These are phyloP conservation scores for Pyrenula massariospora DNA, from an alignment of 495 filamentous ascomycete species.

Conservation along the genomic window DNA sequence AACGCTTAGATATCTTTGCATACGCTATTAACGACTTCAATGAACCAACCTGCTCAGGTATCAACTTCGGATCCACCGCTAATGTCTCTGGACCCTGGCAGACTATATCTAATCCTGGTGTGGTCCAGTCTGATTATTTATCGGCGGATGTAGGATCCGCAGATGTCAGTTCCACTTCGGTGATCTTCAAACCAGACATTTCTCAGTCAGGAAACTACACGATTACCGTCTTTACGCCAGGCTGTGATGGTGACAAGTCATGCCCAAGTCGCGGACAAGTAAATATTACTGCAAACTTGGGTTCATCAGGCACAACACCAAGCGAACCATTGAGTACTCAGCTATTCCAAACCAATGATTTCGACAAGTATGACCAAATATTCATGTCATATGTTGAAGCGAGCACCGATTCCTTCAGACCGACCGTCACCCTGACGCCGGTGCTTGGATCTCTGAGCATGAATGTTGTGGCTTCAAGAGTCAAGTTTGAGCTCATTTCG, in stretches of 20 bases:
- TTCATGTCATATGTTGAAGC: slow-evolving; percentile 77
- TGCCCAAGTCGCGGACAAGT: slow-evolving; percentile 67
- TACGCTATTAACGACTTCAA: slow-evolving; percentile 84
- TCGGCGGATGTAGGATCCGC: slow-evolving; percentile 49
- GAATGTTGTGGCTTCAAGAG: slow-evolving; percentile 73
- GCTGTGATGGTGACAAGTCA: slow-evolving; percentile 67
- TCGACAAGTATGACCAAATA: slow-evolving; percentile 88
- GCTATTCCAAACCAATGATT: slow-evolving; percentile 81
- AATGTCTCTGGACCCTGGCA: slow-evolving; percentile 65
- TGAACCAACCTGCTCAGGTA: slow-evolving; percentile 67
- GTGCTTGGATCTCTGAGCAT: slow-evolving; percentile 52
- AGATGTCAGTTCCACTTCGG: slow-evolving; percentile 40
- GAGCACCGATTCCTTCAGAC: slow-evolving; percentile 60
- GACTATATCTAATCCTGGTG: slow-evolving; percentile 37
- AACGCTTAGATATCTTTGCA: slow-evolving; percentile 65
- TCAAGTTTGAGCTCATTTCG: slow-evolving; percentile 62
- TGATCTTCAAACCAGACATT: slow-evolving; percentile 75
- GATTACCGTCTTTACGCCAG: slow-evolving; percentile 81
- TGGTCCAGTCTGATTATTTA: slow-evolving; percentile 64
- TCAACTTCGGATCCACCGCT: slow-evolving; percentile 50
- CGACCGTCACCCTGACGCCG: slow-evolving; percentile 69
- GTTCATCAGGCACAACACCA: slow-evolving; percentile 28
- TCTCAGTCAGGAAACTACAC: slow-evolving; percentile 82
- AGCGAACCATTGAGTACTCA: slow-evolving; percentile 28
- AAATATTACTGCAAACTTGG: slow-evolving; percentile 64